Base-by-base conservation (phyloP, 2,329 filamentous ascomycete species). In the Colletotrichum sansevieriae region DNA sequence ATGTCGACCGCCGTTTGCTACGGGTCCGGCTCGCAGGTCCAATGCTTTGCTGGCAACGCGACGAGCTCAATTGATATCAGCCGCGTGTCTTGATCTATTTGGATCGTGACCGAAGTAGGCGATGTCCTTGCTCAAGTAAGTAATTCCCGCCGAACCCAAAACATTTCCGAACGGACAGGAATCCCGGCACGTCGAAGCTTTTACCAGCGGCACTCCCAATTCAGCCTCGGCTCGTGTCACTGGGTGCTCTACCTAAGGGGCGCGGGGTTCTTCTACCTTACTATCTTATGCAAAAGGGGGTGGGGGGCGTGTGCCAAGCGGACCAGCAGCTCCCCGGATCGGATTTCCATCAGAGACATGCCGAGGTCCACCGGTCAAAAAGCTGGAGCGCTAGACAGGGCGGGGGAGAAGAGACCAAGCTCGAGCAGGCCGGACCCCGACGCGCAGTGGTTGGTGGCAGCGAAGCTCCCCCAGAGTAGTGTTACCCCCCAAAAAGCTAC, bases 1-100 rank as follows among this genome's bases (percentile, higher is more conserved):
- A 98, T 91, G 61, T 65, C 76, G 70, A 11, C 41, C 39, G 35
- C n/a, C 33, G 33, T 55, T 29, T 43, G 54, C 54, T 29, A 29
- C 7, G 37, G 13, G 37, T 2, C 15, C 37, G 10, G 37, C 7
- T 29, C 29, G 29, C 8, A 29, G 8, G 29, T 29, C 29, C 7
- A 9, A 29, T 29, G 29, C 8, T 29, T 39, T 39, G 3, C 37
- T 39, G 11, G 37, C 13, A 39, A 1, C 37, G 37, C 13, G 13
- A 39, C 37, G 37, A 39, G 37, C 37, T 39, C 37, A 39, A 13
- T 39, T 39, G 37, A 39, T 6, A 1, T 39, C 12, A 29, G 29
- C 29, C 29, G 29, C 29, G 29, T 9, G 29, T 9, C 6, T 29
- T 29, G 29, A 29, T 29, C 6, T 8, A 29, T 8, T 29, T 9